Evolutionary conservation across 2,329 filamentous ascomycete genomes (phyloP), one percentile per base, ranked within the genome.

Genomic region (Colletotrichum scovillei): DNA sequence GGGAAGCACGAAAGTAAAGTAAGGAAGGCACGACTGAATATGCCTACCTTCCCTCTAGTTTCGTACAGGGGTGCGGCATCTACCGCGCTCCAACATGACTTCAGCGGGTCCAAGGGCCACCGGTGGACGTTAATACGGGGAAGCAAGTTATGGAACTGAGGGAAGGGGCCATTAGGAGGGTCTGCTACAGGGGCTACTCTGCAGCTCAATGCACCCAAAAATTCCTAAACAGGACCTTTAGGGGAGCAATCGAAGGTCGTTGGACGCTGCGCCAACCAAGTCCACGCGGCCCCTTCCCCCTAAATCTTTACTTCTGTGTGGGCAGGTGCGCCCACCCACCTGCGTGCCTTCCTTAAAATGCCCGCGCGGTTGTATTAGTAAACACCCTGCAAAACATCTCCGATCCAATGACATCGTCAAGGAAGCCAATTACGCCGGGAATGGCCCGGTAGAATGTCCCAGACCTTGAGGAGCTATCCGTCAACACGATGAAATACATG

Each of bases 211-310:
- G 56, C 46, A 14, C 63, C 32, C 14, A 30, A 49, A 35, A 14
- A 7, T 7, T 30, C 42, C 63, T 55, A 67, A 71, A 38, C 14
- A 52, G 12, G 6, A 12, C 63, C 32, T 58, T 22, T 11, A 22
- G 42, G 19, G 19, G 38, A 42, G 38, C 38, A 42, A 42, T 42
- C 6, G 38, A 42, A n/a, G 19, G 42, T 49, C 16, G 42, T 22
- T 22, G 19, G 42, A n/a, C 19, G 30, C 62, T 70, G 63, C 63
- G 68, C 55, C 63, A n/a, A 32, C 30, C 22, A 9, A 2, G 57
- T 55, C 69, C 69, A 71, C 69, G 63, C 69, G 69, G 49, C 69
- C 46, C 28, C 19, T 16, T 35, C 32, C 49, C 38, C 35, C 32
- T 58, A 58, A 28, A 11, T 19, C 56, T 42, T 14, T 26, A 38